Conservation (phyloP, 257 asterid genomes). For the Scutellaria galericulata region DNA sequence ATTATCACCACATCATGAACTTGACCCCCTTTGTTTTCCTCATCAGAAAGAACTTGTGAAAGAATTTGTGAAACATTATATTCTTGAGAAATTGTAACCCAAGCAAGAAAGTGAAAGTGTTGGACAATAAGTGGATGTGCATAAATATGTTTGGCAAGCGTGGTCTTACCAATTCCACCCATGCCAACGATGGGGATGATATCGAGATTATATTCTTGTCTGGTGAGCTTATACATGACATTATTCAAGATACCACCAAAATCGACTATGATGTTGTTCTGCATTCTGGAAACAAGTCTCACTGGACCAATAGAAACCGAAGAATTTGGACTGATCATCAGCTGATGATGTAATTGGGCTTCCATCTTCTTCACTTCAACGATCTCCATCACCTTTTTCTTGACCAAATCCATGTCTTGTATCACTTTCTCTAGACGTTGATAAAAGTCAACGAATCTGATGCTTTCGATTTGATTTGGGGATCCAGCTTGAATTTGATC, state of each 20-base stretch:
- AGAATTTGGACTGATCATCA: not conserved
- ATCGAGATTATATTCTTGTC: not conserved
- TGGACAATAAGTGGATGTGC: not conserved
- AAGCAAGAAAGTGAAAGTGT: not conserved
- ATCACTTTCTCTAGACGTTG: not conserved
- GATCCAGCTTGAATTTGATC: not conserved
- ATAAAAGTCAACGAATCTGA: not conserved
- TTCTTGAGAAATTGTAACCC: conserved; percentile 1
- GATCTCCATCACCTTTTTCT: not conserved
- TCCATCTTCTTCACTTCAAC: not conserved
- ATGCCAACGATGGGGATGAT: not conserved
- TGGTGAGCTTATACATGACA: not conserved
- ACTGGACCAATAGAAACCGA: not conserved
- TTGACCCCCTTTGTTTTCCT: not conserved
- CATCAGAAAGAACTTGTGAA: not conserved
- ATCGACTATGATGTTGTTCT: not conserved
- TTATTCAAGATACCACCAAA: not conserved
- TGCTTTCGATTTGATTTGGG: not conserved
- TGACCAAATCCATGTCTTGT: not conserved
- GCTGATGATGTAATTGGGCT: not conserved
- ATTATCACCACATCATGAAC: too few species aligned
- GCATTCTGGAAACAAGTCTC: not conserved
- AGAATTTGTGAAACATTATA: not conserved
- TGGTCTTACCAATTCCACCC: conserved; percentile 2
- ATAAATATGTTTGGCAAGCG: not conserved